These are phyloP conservation scores for Telfairia occidentalis DNA, from an alignment of 331 rosid genomes.

Conservation along the genomic window DNA sequence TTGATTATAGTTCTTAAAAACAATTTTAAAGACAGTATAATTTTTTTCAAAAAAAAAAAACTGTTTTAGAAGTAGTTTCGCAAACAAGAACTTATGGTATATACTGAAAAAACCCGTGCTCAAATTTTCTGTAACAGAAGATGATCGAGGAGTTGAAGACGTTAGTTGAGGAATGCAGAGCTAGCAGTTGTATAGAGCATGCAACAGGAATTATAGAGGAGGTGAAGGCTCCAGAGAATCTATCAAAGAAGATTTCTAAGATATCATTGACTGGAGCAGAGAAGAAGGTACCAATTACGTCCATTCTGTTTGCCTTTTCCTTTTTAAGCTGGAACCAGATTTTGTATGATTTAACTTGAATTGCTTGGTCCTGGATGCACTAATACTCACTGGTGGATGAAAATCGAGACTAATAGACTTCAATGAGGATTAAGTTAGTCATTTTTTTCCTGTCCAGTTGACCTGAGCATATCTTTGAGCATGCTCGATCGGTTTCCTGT, in stretches of 20 bases:
- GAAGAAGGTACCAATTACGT: conserved; percentile 26
- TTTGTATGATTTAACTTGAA: not conserved
- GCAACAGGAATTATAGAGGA: conserved; percentile 45
- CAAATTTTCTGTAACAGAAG: conserved; percentile 14
- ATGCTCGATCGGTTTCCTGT: not conserved
- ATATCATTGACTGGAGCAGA: conserved; percentile 27
- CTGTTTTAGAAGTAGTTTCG: not conserved
- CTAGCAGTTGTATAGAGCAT: conserved; percentile 43
- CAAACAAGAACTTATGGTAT: not conserved
- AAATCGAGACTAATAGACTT: not conserved
- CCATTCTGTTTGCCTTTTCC: not conserved
- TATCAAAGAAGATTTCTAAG: conserved; percentile 33
- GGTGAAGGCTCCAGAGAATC: conserved; percentile 42
- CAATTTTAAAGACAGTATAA: not conserved
- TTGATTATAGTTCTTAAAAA: not conserved
- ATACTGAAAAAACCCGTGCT: not conserved
- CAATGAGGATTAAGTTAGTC: not conserved
- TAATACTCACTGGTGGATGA: not conserved
- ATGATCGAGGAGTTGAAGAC: conserved; percentile 35
- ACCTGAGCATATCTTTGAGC: not conserved
- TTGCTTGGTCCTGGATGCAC: not conserved
- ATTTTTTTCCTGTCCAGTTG: not conserved
- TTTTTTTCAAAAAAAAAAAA: not conserved
- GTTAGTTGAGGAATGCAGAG: conserved; percentile 37
- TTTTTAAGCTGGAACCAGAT: not conserved